phyloP scores from a whole-genome alignment of 768 basidiomycete genomes.

The Termitomyces sp. region DNA sequence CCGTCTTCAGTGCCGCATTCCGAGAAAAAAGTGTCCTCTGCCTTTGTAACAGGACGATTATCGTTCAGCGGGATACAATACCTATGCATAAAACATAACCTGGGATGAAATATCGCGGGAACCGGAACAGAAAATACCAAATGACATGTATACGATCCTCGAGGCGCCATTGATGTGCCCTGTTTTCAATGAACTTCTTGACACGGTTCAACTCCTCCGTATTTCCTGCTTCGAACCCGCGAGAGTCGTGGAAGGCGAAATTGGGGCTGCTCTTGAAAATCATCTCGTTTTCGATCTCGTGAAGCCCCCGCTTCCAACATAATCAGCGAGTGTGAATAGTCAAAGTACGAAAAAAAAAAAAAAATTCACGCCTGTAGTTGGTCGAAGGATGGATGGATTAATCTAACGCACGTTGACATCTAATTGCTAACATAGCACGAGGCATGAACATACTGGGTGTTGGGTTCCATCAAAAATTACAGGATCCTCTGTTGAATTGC shows the following conservation, averaged over 20 bases:
- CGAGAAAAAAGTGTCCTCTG: conserved; percentile 8
- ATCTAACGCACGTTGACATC: background rate
- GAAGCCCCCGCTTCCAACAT: conserved; percentile 5
- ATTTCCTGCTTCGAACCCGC: conserved; percentile 15
- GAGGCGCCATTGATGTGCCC: background rate
- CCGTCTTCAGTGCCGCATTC: conserved; percentile 12
- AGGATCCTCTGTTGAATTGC: conserved; percentile 26
- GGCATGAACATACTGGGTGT: conserved; percentile 14
- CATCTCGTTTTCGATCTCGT: conserved; percentile 11
- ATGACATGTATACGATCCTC: conserved; percentile 13
- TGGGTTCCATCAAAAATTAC: conserved; percentile 18
- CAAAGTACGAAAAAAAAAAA: too few species aligned
- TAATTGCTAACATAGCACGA: background rate
- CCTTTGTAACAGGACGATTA: conserved; percentile 6
- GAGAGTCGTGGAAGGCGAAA: conserved; percentile 10
- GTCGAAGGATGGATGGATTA: background rate
- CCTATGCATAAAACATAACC: background rate
- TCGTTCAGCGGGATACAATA: conserved; percentile 12
- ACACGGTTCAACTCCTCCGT: conserved; percentile 2
- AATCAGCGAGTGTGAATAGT: background rate
- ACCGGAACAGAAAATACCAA: conserved; percentile 3
- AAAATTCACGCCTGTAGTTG: background rate
- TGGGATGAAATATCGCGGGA: background rate
- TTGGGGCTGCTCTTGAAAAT: conserved; percentile 9
- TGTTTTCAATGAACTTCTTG: conserved; percentile 5